Percentiles rank a stretch among this genome's conserved stretches.
phyloP scores from a whole-genome alignment of 306 rosid genomes.

The Prunus davidiana region DNA sequence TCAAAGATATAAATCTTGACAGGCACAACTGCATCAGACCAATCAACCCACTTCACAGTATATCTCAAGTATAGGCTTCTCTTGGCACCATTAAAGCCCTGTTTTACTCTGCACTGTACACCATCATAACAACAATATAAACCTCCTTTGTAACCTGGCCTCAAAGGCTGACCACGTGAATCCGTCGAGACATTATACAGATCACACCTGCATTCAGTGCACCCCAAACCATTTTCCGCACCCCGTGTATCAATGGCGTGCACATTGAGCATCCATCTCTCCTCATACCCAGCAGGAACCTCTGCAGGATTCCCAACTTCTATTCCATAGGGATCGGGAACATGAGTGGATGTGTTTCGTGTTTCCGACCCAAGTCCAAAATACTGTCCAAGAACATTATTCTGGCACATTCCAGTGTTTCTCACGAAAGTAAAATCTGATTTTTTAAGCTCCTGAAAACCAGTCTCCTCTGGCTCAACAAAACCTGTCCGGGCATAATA shows the following conservation, averaged over 20 bases:
- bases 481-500: slow-evolving; percentile 25
- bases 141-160: slow-evolving; percentile 53
- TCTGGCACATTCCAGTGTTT: slow-evolving; percentile 60
- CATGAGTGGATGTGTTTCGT: slow-evolving; percentile 42
- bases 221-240: slow-evolving; percentile 47
- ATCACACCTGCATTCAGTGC: slow-evolving; percentile 65
- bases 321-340: slow-evolving; percentile 69
- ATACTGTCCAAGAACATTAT: slow-evolving; percentile 28
- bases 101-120: slow-evolving; percentile 48
- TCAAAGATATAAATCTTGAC: slow-evolving; percentile 61
- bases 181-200: slow-evolving; percentile 59
- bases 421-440: slow-evolving; percentile 22
- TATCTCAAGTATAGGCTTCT: slow-evolving; percentile 63
- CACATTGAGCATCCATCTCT: slow-evolving; percentile 63
- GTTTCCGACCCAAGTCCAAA: slow-evolving; percentile 77
- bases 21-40: slow-evolving; percentile 60
- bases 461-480: slow-evolving; percentile 12
- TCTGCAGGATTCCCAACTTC: slow-evolving; percentile 57
- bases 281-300: slow-evolving; percentile 61
- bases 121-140: slow-evolving; percentile 54
- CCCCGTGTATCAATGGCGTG: slow-evolving; percentile 84
- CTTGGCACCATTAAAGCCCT: slow-evolving; percentile 40
- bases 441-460: not conserved
- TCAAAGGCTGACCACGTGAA: slow-evolving; percentile 32
- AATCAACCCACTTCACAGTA: slow-evolving; percentile 71